Conservation (phyloP, 2,329 filamentous ascomycete genomes). For the Aspergillus sergii region DNA sequence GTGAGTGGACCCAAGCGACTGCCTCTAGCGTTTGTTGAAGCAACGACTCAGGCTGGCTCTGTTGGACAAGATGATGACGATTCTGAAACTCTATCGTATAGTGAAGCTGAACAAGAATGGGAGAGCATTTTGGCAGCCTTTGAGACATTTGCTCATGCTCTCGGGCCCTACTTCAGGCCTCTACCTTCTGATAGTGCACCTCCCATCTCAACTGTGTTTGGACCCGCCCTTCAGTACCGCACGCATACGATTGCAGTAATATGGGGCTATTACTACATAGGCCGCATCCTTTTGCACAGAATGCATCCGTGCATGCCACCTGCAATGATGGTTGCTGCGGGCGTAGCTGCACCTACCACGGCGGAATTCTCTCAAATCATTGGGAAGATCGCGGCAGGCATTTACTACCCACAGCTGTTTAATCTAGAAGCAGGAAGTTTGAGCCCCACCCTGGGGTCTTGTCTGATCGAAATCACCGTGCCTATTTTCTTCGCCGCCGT, state of each 20-base stretch:
- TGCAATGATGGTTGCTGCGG: slow-evolving; percentile 82
- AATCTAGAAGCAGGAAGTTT: slow-evolving; percentile 54
- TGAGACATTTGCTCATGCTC: slow-evolving; percentile 53
- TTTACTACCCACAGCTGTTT: slow-evolving; percentile 49
- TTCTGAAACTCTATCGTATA: slow-evolving; percentile 66
- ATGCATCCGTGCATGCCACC: slow-evolving; percentile 89
- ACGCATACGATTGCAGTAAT: slow-evolving; percentile 85
- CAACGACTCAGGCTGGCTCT: slow-evolving; percentile 33
- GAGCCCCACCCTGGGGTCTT: slow-evolving; percentile 76
- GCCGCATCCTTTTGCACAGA: slow-evolving; percentile 78
- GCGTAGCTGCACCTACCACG: slow-evolving; percentile 73
- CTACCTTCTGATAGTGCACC: slow-evolving; percentile 68
- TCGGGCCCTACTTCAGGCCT: slow-evolving; percentile 76
- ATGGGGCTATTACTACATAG: slow-evolving; percentile 86
- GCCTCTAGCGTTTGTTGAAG: slow-evolving; percentile 58
- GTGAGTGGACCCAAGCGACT: slow-evolving; percentile 43
- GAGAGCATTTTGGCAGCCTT: slow-evolving; percentile 51
- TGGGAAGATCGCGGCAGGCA: slow-evolving; percentile 77
- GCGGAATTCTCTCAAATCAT: slow-evolving; percentile 71
- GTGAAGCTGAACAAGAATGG: slow-evolving; percentile 78
- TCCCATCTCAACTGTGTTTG: slow-evolving; percentile 73
- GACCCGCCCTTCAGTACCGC: slow-evolving; percentile 76
- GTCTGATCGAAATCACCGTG: slow-evolving; percentile 79
- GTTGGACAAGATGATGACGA: slow-evolving; percentile 48
- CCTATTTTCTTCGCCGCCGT: slow-evolving; percentile 85